Conservation (phyloP, 2,329 filamentous ascomycete genomes). For the Cytospora schulzeri region DNA sequence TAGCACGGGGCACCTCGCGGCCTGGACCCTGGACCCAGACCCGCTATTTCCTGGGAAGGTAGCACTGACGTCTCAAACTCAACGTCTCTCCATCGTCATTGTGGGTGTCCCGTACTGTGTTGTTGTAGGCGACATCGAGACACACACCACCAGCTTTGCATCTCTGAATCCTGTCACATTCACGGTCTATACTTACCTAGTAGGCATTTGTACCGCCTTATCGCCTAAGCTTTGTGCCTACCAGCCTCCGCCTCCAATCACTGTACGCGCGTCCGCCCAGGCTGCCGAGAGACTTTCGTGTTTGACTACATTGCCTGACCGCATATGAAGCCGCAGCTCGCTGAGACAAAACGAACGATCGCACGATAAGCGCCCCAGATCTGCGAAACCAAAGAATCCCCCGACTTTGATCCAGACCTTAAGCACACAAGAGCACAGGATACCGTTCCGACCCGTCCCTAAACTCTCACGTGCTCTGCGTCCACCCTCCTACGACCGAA, state of each 20-base stretch:
- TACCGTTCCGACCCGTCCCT: slow-evolving; percentile 12
- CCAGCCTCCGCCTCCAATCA: slow-evolving; percentile 6
- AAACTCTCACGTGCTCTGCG: slow-evolving; percentile 15
- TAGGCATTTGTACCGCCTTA: slow-evolving; percentile 1
- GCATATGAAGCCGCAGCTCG: slow-evolving; percentile 8
- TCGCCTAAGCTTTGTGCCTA: slow-evolving; percentile 6
- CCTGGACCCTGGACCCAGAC: slow-evolving; percentile 16
- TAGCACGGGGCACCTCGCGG: slow-evolving; percentile 26
- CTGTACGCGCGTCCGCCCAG: slow-evolving; percentile 23
- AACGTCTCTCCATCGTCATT: slow-evolving; percentile 6
- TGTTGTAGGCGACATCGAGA: background rate
- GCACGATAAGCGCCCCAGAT: slow-evolving; percentile 12
- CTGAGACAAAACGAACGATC: slow-evolving; percentile 10
- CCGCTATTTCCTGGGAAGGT: slow-evolving; percentile 18
- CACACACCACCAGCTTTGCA: slow-evolving; percentile 4
- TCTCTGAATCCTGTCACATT: slow-evolving; percentile 17
- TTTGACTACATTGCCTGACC: slow-evolving; percentile 12
- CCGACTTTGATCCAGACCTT: slow-evolving; percentile 8
- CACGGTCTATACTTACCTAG: slow-evolving; percentile 1
- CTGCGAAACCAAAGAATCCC: slow-evolving; percentile 8
- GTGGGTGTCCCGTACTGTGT: background rate
- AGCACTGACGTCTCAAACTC: background rate
- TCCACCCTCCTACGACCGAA: slow-evolving; percentile 15
- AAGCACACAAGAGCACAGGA: slow-evolving; percentile 19
- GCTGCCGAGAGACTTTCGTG: slow-evolving; percentile 12